Evolutionary conservation across 441 rosid genomes (phyloP).

Genomic region (Erodium texanum): DNA sequence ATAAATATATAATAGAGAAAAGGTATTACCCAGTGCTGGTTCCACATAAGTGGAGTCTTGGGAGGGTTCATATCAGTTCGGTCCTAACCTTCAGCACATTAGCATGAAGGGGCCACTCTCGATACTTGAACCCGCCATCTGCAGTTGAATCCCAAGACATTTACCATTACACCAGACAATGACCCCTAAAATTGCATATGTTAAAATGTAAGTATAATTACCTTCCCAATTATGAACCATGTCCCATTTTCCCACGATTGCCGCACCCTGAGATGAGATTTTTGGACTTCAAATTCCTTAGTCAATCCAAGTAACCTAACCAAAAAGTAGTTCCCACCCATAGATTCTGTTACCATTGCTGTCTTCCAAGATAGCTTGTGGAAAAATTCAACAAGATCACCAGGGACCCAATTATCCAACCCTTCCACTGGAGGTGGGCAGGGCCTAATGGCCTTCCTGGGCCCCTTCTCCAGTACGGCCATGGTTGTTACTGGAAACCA

Average conservation of each 20-base stretch:
- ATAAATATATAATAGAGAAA: not conserved
- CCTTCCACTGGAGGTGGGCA: conserved; percentile 40
- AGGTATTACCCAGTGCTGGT: conserved; percentile 2
- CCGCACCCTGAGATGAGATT: conserved; percentile 40
- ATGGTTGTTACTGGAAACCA: conserved; percentile 14
- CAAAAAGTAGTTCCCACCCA: conserved; percentile 27
- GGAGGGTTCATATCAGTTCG: conserved; percentile 5
- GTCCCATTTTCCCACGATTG: conserved; percentile 49
- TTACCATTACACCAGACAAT: conserved; percentile 1
- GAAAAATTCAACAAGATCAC: conserved; percentile 57
- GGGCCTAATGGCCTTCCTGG: conserved; percentile 53
- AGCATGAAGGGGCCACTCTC: conserved; percentile 2
- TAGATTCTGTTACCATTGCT: conserved; percentile 38
- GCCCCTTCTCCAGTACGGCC: conserved; percentile 30
- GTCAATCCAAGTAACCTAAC: conserved; percentile 43
- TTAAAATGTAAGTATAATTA: conserved; percentile 17
- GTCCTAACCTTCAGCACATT: conserved; percentile 5
- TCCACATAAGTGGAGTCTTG: conserved; percentile 5
- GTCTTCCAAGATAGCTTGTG: conserved; percentile 47
- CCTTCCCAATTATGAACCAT: conserved; percentile 61
- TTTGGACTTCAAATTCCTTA: conserved; percentile 30
- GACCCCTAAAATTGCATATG: not conserved
- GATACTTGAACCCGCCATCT: conserved; percentile 3
- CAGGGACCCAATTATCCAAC: conserved; percentile 35
- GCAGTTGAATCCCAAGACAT: conserved; percentile 2